Conservation (phyloP, 2,329 filamentous ascomycete genomes). For the Arthrobotrys iridis region DNA sequence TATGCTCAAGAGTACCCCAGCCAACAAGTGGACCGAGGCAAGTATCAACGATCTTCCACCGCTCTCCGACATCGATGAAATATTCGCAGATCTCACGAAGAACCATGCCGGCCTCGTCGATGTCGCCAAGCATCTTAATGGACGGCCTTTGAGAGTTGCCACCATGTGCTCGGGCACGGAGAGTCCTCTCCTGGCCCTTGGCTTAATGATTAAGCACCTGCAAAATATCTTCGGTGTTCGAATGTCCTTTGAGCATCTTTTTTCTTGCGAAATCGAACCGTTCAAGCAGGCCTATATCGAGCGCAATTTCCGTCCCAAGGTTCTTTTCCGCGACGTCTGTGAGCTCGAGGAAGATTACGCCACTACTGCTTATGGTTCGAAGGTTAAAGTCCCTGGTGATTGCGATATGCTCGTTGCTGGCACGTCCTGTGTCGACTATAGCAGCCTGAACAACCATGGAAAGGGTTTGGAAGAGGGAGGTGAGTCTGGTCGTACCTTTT, state of each 20-base stretch:
- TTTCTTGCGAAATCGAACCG: slow-evolving; percentile 72
- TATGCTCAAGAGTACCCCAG: slow-evolving; percentile 6
- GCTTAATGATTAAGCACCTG: slow-evolving; percentile 67
- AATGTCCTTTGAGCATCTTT: slow-evolving; percentile 68
- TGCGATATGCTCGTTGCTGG: slow-evolving; percentile 76
- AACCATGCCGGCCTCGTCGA: slow-evolving; percentile 60
- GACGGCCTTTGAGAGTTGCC: slow-evolving; percentile 67
- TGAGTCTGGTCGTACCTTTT: slow-evolving; percentile 74
- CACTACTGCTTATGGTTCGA: slow-evolving; percentile 74
- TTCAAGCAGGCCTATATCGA: slow-evolving; percentile 74
- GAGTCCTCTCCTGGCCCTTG: slow-evolving; percentile 74
- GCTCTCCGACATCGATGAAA: slow-evolving; percentile 64
- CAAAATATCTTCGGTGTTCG: slow-evolving; percentile 59
- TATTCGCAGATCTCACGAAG: slow-evolving; percentile 65
- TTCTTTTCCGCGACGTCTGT: slow-evolving; percentile 70
- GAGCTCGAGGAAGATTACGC: slow-evolving; percentile 67
- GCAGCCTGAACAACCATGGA: slow-evolving; percentile 69
- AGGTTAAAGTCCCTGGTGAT: slow-evolving; percentile 67
- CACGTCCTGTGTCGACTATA: slow-evolving; percentile 80
- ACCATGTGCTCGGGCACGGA: slow-evolving; percentile 85
- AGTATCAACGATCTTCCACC: slow-evolving; percentile 62
- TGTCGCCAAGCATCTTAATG: slow-evolving; percentile 60
- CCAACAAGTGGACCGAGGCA: slow-evolving; percentile 19
- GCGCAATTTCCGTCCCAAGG: slow-evolving; percentile 67
- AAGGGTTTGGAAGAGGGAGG: slow-evolving; percentile 68